Conservation (phyloP, 371 early-diverging fungal genomes). For the Globomyces sp. region DNA sequence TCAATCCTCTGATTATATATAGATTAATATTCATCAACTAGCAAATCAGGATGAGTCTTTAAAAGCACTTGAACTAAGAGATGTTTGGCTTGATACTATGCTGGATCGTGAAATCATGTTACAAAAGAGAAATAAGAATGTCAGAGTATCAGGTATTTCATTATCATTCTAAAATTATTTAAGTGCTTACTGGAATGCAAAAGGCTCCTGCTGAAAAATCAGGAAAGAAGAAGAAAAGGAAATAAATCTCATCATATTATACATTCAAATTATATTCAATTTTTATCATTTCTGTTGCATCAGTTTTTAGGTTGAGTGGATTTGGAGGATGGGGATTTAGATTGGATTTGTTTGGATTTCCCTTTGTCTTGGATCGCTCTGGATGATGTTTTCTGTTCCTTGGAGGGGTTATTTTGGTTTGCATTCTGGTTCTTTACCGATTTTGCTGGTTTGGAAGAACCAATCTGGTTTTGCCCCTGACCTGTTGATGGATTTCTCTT, state of each 20-base stretch:
- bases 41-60: conserved; percentile 30
- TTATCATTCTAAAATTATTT: background rate
- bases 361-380: no score
- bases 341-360: no score
- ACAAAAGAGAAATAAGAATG: conserved; percentile 34
- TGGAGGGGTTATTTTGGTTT: no score
- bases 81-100: conserved; percentile 25
- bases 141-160: conserved; percentile 32
- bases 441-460: no score
- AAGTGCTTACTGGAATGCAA: background rate
- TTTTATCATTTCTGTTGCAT: background rate
- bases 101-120: conserved; percentile 27
- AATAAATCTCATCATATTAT: background rate
- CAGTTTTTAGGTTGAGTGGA: background rate
- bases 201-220: conserved; percentile 22
- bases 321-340: background rate
- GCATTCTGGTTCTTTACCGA: no score
- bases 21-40: conserved; percentile 8
- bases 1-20: no score
- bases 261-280: no score
- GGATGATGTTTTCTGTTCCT: no score
- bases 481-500: no score
- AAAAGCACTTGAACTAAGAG: conserved; percentile 22
- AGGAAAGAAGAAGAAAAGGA: conserved; percentile 32
- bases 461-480: no score